Conservation (phyloP, 1,139 yeast species). For the Candida sp. region DNA sequence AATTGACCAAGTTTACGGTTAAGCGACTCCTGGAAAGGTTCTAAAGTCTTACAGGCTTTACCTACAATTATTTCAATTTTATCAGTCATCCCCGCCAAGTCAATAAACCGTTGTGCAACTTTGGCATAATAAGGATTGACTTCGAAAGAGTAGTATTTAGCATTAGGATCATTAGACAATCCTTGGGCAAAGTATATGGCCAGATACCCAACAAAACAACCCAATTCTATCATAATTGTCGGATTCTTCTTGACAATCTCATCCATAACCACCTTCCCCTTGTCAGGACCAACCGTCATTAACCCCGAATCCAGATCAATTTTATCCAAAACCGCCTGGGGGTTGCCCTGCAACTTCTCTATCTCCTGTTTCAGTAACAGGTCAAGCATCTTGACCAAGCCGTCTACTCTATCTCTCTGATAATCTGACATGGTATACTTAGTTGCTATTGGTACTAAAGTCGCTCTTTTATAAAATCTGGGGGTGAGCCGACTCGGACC, state of each 20-base stretch:
- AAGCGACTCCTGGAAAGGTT: slow-evolving; percentile 18
- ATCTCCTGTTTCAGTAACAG: slow-evolving; percentile 16
- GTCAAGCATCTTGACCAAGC: slow-evolving; percentile 10
- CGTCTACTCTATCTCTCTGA: not conserved
- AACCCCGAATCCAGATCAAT: slow-evolving; percentile 26
- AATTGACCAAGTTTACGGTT: slow-evolving; percentile 5
- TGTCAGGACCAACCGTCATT: slow-evolving; percentile 32
- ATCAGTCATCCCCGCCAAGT: slow-evolving; percentile 33
- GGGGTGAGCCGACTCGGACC: no score
- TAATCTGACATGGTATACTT: no score
- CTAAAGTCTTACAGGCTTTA: slow-evolving; percentile 27
- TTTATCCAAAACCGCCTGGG: slow-evolving; percentile 24
- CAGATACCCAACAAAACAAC: slow-evolving; percentile 44
- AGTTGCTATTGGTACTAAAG: no score
- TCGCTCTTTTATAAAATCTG: no score
- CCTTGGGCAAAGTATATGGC: slow-evolving; percentile 34
- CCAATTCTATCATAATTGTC: slow-evolving; percentile 36
- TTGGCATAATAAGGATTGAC: slow-evolving; percentile 27
- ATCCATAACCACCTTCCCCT: slow-evolving; percentile 27
- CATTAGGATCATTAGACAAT: slow-evolving; percentile 17
- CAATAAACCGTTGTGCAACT: slow-evolving; percentile 28
- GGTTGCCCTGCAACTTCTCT: slow-evolving; percentile 21
- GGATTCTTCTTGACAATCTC: slow-evolving; percentile 25
- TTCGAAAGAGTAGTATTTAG: slow-evolving; percentile 39
- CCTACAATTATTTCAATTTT: slow-evolving; percentile 36